Percentiles rank a stretch among this genome's conserved stretches.
phyloP scores from a whole-genome alignment of 441 rosid species.

The Omphalea diandra region DNA sequence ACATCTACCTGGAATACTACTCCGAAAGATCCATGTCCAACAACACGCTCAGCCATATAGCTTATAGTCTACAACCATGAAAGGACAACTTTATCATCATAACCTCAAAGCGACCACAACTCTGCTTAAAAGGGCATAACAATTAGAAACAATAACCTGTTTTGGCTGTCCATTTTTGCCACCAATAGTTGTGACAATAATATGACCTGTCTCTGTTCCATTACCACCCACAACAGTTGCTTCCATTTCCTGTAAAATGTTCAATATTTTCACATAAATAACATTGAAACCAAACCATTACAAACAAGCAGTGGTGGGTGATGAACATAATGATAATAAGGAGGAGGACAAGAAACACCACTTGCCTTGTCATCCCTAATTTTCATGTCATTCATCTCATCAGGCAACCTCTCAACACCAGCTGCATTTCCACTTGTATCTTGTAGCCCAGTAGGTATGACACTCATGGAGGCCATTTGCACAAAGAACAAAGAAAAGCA shows the following conservation, averaged over 20 bases:
- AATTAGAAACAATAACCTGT: constrained; percentile 39
- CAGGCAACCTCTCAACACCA: constrained; percentile 75
- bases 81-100: constrained; percentile 11
- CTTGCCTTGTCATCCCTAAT: constrained; percentile 85
- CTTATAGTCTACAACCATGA: constrained; percentile 55
- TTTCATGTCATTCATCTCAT: constrained; percentile 90
- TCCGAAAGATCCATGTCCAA: constrained; percentile 75
- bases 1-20: constrained; percentile 61
- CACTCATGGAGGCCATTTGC: constrained; percentile 65
- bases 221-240: constrained; percentile 61
- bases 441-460: constrained; percentile 51
- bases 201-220: constrained; percentile 68
- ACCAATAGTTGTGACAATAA: constrained; percentile 69
- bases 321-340: neutral
- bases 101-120: neutral
- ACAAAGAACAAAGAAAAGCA: constrained; percentile 18
- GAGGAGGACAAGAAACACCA: neutral
- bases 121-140: neutral
- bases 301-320: neutral
- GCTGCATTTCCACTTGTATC: constrained; percentile 46
- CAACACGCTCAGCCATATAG: constrained; percentile 79
- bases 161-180: constrained; percentile 70
- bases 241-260: constrained; percentile 57
- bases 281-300: neutral
- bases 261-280: constrained; percentile 13